phyloP scores from a whole-genome alignment of 2,329 filamentous ascomycete species.

The Aspergillus quadricinctus region DNA sequence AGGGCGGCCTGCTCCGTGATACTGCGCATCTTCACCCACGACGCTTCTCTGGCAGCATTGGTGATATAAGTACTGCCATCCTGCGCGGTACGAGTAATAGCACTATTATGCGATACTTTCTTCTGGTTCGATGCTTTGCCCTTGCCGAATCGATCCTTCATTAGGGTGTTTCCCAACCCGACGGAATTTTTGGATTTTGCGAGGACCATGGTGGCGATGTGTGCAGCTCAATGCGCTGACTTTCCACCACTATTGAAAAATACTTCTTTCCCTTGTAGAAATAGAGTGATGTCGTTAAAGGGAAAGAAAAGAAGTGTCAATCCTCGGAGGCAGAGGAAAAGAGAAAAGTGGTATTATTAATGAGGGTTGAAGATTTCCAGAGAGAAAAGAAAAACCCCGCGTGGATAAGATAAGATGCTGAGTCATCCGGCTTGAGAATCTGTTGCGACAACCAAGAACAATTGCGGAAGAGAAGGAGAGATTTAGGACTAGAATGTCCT shows the following conservation, averaged over 20 bases:
- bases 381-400: slow-evolving; percentile 14
- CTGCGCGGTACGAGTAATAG: slow-evolving; percentile 66
- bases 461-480: neutral
- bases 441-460: neutral
- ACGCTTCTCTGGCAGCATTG: slow-evolving; percentile 82
- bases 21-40: slow-evolving; percentile 99
- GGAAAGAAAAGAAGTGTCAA: neutral
- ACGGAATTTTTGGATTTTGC: slow-evolving; percentile 94
- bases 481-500: neutral
- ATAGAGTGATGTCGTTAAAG: slow-evolving; percentile 7
- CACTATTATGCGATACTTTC: slow-evolving; percentile 58
- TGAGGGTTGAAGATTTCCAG: slow-evolving; percentile 10
- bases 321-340: neutral
- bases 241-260: neutral
- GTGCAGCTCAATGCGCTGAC: neutral
- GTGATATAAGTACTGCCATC: slow-evolving; percentile 89
- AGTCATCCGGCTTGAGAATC: slow-evolving; percentile 16
- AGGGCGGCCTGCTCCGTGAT: slow-evolving; percentile 95
- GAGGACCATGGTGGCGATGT: slow-evolving; percentile 56
- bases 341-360: slow-evolving; percentile 14
- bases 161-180: slow-evolving; percentile 92
- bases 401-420: slow-evolving; percentile 23
- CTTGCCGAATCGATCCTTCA: slow-evolving; percentile 98
- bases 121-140: slow-evolving; percentile 81
- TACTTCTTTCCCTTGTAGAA: slow-evolving; percentile 6